These are phyloP conservation scores for Puccinia polysora DNA, from an alignment of 1,284 basidiomycete species.

Conservation along the genomic window DNA sequence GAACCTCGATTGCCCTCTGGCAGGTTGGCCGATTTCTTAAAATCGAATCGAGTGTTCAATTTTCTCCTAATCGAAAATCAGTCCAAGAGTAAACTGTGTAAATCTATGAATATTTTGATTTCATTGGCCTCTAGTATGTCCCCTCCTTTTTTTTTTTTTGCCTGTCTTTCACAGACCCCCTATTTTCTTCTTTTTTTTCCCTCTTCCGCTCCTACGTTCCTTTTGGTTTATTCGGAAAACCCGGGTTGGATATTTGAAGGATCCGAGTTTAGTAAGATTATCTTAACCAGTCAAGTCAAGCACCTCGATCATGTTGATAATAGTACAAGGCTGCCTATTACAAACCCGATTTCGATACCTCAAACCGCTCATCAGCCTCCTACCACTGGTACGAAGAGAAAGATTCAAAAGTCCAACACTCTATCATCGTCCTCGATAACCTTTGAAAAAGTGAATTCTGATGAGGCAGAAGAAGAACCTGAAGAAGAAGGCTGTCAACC, in stretches of 20 bases:
- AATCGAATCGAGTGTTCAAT: background rate
- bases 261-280: constrained; percentile 9
- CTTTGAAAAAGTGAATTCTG: too few relatives aligned
- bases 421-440: too few relatives aligned
- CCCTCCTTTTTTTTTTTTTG: background rate
- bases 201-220: background rate
- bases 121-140: constrained; percentile 15
- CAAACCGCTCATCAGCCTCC: too few relatives aligned
- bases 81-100: background rate
- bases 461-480: too few relatives aligned
- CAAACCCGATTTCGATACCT: too few relatives aligned
- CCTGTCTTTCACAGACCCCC: background rate
- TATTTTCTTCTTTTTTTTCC: background rate
- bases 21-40: background rate
- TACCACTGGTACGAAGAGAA: too few relatives aligned
- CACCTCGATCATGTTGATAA: background rate
- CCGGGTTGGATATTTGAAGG: background rate
- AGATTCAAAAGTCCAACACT: too few relatives aligned
- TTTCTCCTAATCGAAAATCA: background rate
- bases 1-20: background rate
- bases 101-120: constrained; percentile 5
- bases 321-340: background rate
- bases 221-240: background rate
- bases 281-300: background rate
- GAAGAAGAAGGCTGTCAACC: background rate